A percentile compares a stretch with the other conserved stretches of the same genome.
phyloP scores from a whole-genome alignment of 306 rosid species.

The Citrullus colocynthis region DNA sequence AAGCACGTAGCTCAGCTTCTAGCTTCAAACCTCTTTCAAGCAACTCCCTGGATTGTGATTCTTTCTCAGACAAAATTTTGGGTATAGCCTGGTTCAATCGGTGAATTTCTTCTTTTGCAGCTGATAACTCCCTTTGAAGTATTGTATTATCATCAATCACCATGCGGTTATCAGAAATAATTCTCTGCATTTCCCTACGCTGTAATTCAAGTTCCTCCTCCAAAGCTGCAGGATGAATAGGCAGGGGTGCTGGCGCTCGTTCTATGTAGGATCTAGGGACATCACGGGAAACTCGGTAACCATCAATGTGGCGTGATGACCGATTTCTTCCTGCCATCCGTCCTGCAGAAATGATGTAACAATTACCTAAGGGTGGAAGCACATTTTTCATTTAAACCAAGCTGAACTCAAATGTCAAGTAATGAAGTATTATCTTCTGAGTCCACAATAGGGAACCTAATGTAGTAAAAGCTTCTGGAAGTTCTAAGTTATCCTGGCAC shows the following conservation, averaged over 20 bases:
- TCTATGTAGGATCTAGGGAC: slow-evolving; percentile 17
- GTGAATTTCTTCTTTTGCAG: slow-evolving; percentile 35
- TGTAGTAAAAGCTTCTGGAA: neutral
- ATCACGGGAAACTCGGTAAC: slow-evolving; percentile 22
- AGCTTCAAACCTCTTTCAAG: slow-evolving; percentile 26
- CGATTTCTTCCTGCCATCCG: slow-evolving; percentile 31
- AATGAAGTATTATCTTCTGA: neutral
- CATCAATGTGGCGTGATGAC: slow-evolving; percentile 21
- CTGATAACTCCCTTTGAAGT: slow-evolving; percentile 30
- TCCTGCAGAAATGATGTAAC: slow-evolving; percentile 24
- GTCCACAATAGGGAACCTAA: neutral
- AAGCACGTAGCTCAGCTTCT: slow-evolving; percentile 36
- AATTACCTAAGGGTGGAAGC: slow-evolving; percentile 5
- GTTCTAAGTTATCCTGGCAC: neutral
- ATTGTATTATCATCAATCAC: slow-evolving; percentile 32
- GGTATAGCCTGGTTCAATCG: slow-evolving; percentile 26
- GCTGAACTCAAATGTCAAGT: neutral
- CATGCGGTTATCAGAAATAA: slow-evolving; percentile 25
- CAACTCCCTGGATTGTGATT: slow-evolving; percentile 20
- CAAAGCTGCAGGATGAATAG: slow-evolving; percentile 27
- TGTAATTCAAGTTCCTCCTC: slow-evolving; percentile 38
- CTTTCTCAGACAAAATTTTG: slow-evolving; percentile 22
- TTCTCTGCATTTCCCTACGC: slow-evolving; percentile 26
- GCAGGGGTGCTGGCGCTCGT: slow-evolving; percentile 14
- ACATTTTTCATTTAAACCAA: slow-evolving; percentile 7